These are phyloP conservation scores for Diaporthe citri DNA, from an alignment of 2,329 filamentous ascomycete species.

Conservation along the genomic window DNA sequence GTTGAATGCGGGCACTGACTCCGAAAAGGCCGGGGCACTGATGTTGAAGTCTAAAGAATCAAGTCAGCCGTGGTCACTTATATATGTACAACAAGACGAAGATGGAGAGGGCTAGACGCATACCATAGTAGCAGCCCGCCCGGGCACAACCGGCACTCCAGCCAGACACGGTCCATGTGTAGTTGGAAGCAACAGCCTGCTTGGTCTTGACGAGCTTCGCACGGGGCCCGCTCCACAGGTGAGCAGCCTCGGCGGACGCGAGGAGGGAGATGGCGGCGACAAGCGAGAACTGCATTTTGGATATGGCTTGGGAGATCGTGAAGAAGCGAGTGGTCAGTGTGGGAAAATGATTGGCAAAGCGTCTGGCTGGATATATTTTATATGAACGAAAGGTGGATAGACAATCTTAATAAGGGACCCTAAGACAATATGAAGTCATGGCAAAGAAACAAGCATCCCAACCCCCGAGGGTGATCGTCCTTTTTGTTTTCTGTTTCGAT, in stretches of 20 bases:
- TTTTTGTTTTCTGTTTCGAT: conserved; percentile 29
- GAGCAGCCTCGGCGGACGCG: conserved; percentile 29
- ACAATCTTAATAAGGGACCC: conserved; percentile 4
- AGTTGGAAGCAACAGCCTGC: conserved; percentile 24
- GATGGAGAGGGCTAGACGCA: not conserved
- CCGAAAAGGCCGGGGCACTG: conserved; percentile 28
- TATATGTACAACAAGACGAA: no score
- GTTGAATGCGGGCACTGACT: not conserved
- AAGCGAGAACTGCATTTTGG: conserved; percentile 37
- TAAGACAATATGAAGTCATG: conserved; percentile 30
- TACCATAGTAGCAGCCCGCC: conserved; percentile 36
- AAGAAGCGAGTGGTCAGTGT: conserved; percentile 5
- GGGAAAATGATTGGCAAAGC: not conserved
- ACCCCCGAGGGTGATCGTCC: conserved; percentile 8
- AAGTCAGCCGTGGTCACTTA: not conserved
- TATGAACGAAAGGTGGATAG: not conserved
- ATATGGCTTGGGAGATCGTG: not conserved
- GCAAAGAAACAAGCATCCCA: not conserved
- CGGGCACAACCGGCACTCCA: conserved; percentile 35
- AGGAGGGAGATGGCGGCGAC: conserved; percentile 31
- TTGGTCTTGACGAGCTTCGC: conserved; percentile 12
- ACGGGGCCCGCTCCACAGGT: conserved; percentile 22
- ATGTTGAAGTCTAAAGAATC: conserved; percentile 27
- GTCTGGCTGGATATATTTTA: not conserved
- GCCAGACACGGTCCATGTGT: conserved; percentile 36